phyloP scores from a whole-genome alignment of 1,284 basidiomycete genomes.

The Cutaneotrichosporon sp. region DNA sequence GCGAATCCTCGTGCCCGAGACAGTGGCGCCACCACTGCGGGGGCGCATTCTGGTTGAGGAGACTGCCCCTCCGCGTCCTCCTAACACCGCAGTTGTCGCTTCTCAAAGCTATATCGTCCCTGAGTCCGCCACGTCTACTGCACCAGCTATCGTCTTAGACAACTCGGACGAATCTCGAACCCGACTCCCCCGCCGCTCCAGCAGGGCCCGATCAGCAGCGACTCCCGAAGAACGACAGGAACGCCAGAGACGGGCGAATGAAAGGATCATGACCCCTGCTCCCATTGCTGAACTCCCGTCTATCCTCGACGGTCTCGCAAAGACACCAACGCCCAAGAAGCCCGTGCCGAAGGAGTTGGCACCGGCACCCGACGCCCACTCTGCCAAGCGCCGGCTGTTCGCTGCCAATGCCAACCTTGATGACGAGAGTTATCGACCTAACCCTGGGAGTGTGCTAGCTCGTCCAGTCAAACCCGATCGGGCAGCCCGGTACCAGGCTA shows the following conservation, averaged over 20 bases:
- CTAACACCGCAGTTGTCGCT: not conserved
- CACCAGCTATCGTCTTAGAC: not conserved
- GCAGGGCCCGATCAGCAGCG: not conserved
- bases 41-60: not conserved
- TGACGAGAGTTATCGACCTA: slow-evolving; percentile 21
- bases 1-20: not conserved
- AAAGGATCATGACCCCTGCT: not conserved
- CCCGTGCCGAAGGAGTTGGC: not conserved
- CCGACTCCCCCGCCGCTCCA: not conserved
- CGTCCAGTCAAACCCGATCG: not conserved
- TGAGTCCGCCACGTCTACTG: not conserved
- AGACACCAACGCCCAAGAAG: slow-evolving; percentile 11
- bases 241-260: not conserved
- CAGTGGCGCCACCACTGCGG: not conserved
- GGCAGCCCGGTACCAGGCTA: not conserved
- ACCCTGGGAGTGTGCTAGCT: slow-evolving; percentile 1
- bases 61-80: slow-evolving; percentile 1
- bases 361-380: not conserved
- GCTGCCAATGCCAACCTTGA: slow-evolving; percentile 2
- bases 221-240: not conserved
- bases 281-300: not conserved
- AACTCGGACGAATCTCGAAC: not conserved
- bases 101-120: not conserved
- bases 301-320: slow-evolving; percentile 6
- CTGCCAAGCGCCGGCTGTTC: not conserved